phyloP scores from a whole-genome alignment of 1,284 basidiomycete species.

The Rhodotorula mucilaginosa region DNA sequence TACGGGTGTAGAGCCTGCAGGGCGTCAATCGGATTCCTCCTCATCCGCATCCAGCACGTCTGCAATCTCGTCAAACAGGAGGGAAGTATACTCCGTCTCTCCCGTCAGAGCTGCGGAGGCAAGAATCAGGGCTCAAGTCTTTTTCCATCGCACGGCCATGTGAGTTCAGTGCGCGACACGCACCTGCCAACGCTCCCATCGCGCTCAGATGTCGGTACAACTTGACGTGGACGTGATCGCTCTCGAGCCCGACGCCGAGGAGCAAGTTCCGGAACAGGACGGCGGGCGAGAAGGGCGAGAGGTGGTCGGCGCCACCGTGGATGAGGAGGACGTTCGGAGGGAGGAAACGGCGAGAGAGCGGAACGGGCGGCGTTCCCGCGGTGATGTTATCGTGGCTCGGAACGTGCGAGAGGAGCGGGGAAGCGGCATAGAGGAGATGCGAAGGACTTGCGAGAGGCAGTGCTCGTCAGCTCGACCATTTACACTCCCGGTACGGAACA shows the following conservation, averaged over 20 bases:
- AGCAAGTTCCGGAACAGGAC: constrained; percentile 48
- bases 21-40: not conserved
- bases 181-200: constrained; percentile 23
- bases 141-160: not conserved
- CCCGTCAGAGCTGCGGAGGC: not conserved
- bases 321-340: constrained; percentile 48
- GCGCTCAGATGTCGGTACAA: constrained; percentile 45
- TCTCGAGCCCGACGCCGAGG: constrained; percentile 45
- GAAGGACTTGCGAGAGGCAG: constrained; percentile 46
- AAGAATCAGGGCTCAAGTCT: no score
- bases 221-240: constrained; percentile 43
- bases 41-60: not conserved
- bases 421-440: constrained; percentile 48
- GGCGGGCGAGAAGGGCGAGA: constrained; percentile 47
- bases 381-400: not conserved
- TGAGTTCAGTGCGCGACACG: not conserved
- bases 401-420: constrained; percentile 44
- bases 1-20: no score
- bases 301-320: constrained; percentile 46
- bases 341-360: constrained; percentile 35
- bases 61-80: not conserved
- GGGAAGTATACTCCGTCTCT: not conserved
- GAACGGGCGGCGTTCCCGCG: no score
- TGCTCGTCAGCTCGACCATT: constrained; percentile 24
- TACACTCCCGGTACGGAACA: no score